Conservation (phyloP, 805 yeast genomes). For the Wickerhamiella hasegawae region DNA sequence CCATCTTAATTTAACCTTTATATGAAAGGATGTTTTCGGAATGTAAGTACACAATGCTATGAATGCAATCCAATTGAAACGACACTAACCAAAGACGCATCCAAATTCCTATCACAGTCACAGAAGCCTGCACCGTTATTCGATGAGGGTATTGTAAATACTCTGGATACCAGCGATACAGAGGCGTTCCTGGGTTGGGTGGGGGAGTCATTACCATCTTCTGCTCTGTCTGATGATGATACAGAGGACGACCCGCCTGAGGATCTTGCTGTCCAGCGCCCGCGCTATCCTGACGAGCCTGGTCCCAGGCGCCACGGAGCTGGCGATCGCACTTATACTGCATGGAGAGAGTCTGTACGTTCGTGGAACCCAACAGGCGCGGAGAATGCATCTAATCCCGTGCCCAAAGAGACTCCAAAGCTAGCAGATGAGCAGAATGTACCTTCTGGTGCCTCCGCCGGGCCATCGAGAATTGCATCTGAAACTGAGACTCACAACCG, state of each 20-base stretch:
- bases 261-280: slow-evolving; percentile 14
- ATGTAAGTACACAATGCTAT: slow-evolving; percentile 1
- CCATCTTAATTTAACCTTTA: too few species aligned
- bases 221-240: slow-evolving; percentile 8
- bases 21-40: slow-evolving; percentile 8
- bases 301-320: background rate
- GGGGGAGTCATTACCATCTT: slow-evolving; percentile 5
- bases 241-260: slow-evolving; percentile 18
- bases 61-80: background rate
- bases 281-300: background rate
- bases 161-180: slow-evolving; percentile 11
- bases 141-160: slow-evolving; percentile 8
- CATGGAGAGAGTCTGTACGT: background rate
- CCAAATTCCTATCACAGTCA: slow-evolving; percentile 22
- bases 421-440: too few species aligned
- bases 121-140: slow-evolving; percentile 19
- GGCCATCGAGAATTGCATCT: too few species aligned
- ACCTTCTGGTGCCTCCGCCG: too few species aligned
- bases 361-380: background rate
- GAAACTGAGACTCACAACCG: too few species aligned
- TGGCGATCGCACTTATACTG: background rate
- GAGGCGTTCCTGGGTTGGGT: slow-evolving; percentile 14
- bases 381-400: background rate
- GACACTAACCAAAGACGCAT: slow-evolving; percentile 17
- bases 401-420: too few species aligned